phyloP scores from a whole-genome alignment of 345 rosid genomes.

The Physaria fendleri region DNA sequence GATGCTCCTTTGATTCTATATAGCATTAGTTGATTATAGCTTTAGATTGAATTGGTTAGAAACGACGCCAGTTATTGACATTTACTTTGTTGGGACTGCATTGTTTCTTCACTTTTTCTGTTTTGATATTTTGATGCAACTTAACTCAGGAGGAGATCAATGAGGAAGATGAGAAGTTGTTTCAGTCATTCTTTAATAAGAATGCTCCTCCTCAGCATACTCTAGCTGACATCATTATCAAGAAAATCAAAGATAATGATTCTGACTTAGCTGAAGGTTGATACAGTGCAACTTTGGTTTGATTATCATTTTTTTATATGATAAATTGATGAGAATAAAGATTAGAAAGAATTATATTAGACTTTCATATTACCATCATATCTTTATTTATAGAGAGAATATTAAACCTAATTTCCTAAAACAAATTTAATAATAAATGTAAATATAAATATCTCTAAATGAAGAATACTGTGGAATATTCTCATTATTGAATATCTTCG shows the following conservation, averaged over 20 bases:
- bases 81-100: too few relatives aligned
- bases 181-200: constrained; percentile 71
- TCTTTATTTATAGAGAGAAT: too few relatives aligned
- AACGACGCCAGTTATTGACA: too few relatives aligned
- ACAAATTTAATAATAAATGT: too few relatives aligned
- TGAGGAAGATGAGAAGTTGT: constrained; percentile 75
- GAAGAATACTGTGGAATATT: too few relatives aligned
- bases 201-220: constrained; percentile 61
- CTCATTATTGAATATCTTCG: too few relatives aligned
- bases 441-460: too few relatives aligned
- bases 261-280: constrained; percentile 59
- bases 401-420: too few relatives aligned
- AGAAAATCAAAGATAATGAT: constrained; percentile 56
- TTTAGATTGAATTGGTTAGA: not conserved
- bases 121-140: not conserved
- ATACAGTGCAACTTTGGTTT: not conserved
- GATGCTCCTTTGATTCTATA: too few relatives aligned
- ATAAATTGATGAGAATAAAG: too few relatives aligned
- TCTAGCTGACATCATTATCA: constrained; percentile 69
- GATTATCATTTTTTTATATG: not conserved
- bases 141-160: constrained; percentile 54
- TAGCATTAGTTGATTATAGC: not conserved
- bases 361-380: too few relatives aligned
- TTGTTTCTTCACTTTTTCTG: not conserved
- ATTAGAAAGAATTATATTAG: too few relatives aligned